phyloP scores from a whole-genome alignment of 2,329 filamentous ascomycete species.

The Chaetothyriales sp. region DNA sequence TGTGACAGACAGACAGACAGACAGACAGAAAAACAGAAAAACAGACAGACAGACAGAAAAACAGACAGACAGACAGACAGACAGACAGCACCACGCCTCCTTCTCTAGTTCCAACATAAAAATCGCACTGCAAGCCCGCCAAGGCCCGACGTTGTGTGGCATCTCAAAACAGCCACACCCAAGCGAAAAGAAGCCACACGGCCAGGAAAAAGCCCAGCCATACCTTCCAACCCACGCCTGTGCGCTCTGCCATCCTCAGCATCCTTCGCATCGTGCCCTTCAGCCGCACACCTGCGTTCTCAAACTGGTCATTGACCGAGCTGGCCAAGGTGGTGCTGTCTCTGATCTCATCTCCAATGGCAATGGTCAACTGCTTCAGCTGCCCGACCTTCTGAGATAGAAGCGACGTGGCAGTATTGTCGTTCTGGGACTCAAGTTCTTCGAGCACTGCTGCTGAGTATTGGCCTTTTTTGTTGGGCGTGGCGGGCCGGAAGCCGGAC shows the following conservation, averaged over 20 bases:
- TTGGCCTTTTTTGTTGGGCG: slow-evolving; percentile 50
- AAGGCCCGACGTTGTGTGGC: too few relatives aligned
- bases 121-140: too few relatives aligned
- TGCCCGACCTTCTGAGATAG: slow-evolving; percentile 18
- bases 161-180: slow-evolving; percentile 70
- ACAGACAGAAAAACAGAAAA: too few relatives aligned
- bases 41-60: too few relatives aligned
- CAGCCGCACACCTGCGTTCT: slow-evolving; percentile 65
- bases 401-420: slow-evolving; percentile 49
- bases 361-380: slow-evolving; percentile 58
- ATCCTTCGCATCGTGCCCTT: slow-evolving; percentile 94
- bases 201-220: slow-evolving; percentile 83
- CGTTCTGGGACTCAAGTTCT: slow-evolving; percentile 91
- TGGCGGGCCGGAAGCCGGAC: slow-evolving; percentile 10
- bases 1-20: too few relatives aligned
- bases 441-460: slow-evolving; percentile 86
- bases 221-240: slow-evolving; percentile 91
- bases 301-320: slow-evolving; percentile 92
- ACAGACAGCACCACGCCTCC: too few relatives aligned
- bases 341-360: slow-evolving; percentile 91
- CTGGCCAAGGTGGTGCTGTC: slow-evolving; percentile 78
- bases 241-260: slow-evolving; percentile 86
- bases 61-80: too few relatives aligned
- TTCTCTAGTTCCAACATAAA: too few relatives aligned
- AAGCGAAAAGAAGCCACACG: slow-evolving; percentile 71